phyloP scores from a whole-genome alignment of 2,329 filamentous ascomycete genomes.

The Penicillium sp. region DNA sequence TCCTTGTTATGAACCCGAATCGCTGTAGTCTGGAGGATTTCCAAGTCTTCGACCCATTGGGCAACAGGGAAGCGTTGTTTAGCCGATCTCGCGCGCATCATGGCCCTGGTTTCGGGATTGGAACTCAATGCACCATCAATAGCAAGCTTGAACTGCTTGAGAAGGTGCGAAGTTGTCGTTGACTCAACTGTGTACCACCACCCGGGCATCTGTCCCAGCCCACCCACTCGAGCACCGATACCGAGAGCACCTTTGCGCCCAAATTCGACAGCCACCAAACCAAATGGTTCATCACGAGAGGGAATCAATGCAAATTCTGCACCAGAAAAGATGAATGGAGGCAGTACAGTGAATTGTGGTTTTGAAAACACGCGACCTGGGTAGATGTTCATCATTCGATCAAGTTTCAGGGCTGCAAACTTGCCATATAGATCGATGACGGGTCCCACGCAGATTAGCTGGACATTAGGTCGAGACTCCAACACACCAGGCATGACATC shows the following conservation, averaged over 20 bases:
- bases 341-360: constrained; percentile 68
- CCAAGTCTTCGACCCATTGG: constrained; percentile 68
- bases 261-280: constrained; percentile 70
- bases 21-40: constrained; percentile 63
- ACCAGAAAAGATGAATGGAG: constrained; percentile 69
- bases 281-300: constrained; percentile 70
- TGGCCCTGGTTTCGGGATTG: constrained; percentile 58
- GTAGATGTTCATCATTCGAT: constrained; percentile 67
- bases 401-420: constrained; percentile 68
- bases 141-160: constrained; percentile 67
- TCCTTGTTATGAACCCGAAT: constrained; percentile 61
- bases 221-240: constrained; percentile 67
- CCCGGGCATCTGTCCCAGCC: constrained; percentile 71
- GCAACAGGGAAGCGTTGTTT: constrained; percentile 69
- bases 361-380: constrained; percentile 69
- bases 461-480: constrained; percentile 62
- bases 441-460: constrained; percentile 66
- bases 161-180: constrained; percentile 63
- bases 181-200: constrained; percentile 74
- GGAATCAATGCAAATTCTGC: constrained; percentile 71
- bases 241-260: constrained; percentile 69
- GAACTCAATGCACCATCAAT: constrained; percentile 65
- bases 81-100: constrained; percentile 67
- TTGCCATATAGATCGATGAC: constrained; percentile 70
- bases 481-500: constrained; percentile 68